Evolutionary conservation across 495 filamentous ascomycete genomes (phyloP), one percentile per base, ranked within the genome.

Genomic region (Penicillium subrubescens): DNA sequence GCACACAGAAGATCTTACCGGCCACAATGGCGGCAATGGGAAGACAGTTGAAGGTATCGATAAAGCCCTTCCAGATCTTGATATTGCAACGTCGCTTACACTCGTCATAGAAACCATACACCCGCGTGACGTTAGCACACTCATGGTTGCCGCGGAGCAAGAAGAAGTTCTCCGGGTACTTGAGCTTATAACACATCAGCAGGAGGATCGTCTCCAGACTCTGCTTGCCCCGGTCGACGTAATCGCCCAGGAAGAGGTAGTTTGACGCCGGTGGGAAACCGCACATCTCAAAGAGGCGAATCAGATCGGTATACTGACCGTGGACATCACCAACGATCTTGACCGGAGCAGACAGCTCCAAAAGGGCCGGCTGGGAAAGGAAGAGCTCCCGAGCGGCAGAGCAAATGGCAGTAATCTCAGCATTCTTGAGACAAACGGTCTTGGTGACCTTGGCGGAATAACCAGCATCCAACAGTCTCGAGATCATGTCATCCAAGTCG

Each of bases 31-130:
- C 85, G 34, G 95, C 95, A 69, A 99, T 97, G 0, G 96, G 95
- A 17, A 99, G 86, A 27, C 88, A 91, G 75, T 99, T 99, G 83
- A 99, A 99, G 17, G 92, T 96, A 75, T 99, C 95, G 54, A 99
- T 87, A 73, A 99, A 99, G 0, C 92, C 94, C 83, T 98, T 99
- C 95, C 95, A 99, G 57, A 97, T 88, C 81, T 99, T 99, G 73
- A 99, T 91, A 74, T 96, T 98, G 80, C 93, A 97, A 62, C 95
- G 85, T 68, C 95, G 86, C 78, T 99, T 99, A 84, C 95, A 99
- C 70, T 99, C 95, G 71, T 99, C 95, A 81, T 99, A 99, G 77
- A 99, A 99, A 10, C 95, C 95, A 75, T 99, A 99, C 21, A 99
- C 95, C 41, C 95, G 86, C 19, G 95, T 99, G 41, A 99, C 96